Conservation (phyloP, 1,139 yeast genomes). For the Yamadazyma buinensis region DNA sequence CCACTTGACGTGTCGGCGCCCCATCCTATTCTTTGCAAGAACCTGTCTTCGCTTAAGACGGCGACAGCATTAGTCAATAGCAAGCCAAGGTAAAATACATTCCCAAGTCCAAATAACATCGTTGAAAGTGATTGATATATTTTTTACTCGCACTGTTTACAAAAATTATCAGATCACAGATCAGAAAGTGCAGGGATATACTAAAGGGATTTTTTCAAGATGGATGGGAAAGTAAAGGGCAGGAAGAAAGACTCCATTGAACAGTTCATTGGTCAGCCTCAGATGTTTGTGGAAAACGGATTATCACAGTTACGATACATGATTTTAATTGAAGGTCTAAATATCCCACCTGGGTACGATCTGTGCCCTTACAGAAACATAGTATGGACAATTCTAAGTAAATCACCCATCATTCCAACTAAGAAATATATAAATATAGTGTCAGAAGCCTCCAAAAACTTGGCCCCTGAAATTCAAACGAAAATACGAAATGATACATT, state of each 20-base stretch:
- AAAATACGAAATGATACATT: conserved; percentile 87
- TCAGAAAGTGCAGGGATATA: background rate
- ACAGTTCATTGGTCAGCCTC: conserved; percentile 57
- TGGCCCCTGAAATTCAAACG: conserved; percentile 44
- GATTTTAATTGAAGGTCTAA: conserved; percentile 75
- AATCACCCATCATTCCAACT: conserved; percentile 58
- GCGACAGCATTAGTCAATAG: conserved; percentile 44
- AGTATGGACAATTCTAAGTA: conserved; percentile 77
- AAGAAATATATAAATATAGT: conserved; percentile 54
- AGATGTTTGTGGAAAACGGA: conserved; percentile 63
- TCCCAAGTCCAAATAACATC: conserved; percentile 45
- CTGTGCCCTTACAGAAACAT: conserved; percentile 67
- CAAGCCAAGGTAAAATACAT: conserved; percentile 38
- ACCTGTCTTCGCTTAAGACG: conserved; percentile 46
- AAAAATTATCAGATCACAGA: background rate
- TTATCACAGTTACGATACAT: conserved; percentile 75
- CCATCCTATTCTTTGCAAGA: conserved; percentile 47
- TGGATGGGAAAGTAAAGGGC: conserved; percentile 2
- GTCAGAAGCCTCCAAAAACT: conserved; percentile 49
- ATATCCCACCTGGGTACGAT: conserved; percentile 45
- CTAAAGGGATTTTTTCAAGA: too few species aligned
- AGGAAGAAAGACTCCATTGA: conserved; percentile 65
- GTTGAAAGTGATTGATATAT: background rate
- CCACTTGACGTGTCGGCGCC: conserved; percentile 25
- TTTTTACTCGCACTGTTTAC: conserved; percentile 1